Percentiles rank a stretch among this genome's conserved stretches.
Evolutionary conservation across 2,329 filamentous ascomycete species (phyloP).

Genomic region (Sporothrix protearum): DNA sequence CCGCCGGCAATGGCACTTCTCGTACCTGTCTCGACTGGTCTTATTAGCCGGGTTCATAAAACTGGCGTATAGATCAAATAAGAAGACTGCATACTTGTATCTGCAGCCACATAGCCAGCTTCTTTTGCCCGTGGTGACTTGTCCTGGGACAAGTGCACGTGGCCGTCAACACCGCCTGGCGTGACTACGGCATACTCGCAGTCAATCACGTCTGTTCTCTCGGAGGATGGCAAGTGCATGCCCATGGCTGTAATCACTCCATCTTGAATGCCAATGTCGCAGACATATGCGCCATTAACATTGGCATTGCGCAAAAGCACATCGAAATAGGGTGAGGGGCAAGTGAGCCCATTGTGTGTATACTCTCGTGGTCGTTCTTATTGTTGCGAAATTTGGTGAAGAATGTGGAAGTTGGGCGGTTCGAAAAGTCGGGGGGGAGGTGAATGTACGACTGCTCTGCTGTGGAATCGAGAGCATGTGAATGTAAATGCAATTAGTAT

Average conservation of each 20-base stretch:
- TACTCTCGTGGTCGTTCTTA: not conserved
- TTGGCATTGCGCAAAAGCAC: slow-evolving; percentile 19
- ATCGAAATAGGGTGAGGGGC: not conserved
- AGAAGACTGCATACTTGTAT: slow-evolving; percentile 16
- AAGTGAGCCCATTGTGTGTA: not conserved
- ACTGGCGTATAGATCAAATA: not conserved
- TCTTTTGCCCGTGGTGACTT: slow-evolving; percentile 29
- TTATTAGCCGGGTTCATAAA: not conserved
- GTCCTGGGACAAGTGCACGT: slow-evolving; percentile 39
- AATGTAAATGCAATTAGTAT: no score
- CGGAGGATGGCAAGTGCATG: not conserved
- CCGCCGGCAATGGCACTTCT: slow-evolving; percentile 54
- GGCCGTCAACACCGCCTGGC: slow-evolving; percentile 36
- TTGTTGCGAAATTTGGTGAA: no score
- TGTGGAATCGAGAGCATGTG: no score
- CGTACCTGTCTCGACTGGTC: slow-evolving; percentile 40
- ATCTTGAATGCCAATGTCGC: slow-evolving; percentile 22
- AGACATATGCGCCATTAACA: slow-evolving; percentile 20
- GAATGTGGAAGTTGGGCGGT: no score
- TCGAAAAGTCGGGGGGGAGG: no score
- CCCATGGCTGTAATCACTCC: slow-evolving; percentile 19
- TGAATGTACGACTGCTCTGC: no score
- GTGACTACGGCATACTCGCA: slow-evolving; percentile 22
- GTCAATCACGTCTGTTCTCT: slow-evolving; percentile 15
- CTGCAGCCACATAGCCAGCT: slow-evolving; percentile 32